Conservation (phyloP, 2,329 filamentous ascomycete species). For the Xylaria arbuscula region DNA sequence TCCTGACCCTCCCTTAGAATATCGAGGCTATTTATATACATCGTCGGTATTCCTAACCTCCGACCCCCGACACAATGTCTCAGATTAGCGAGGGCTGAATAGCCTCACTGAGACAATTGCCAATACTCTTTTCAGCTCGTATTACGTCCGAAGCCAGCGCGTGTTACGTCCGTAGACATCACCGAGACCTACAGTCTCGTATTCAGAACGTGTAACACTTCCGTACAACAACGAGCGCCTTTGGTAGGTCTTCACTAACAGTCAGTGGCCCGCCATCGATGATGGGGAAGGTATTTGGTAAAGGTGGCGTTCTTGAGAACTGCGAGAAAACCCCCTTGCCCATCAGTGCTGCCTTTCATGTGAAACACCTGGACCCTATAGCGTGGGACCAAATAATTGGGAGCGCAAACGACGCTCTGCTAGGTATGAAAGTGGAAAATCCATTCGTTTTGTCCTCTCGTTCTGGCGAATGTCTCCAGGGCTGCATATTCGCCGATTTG, state of each 20-base stretch:
- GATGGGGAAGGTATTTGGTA: not conserved
- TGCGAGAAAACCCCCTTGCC: constrained; percentile 4
- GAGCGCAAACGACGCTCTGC: not conserved
- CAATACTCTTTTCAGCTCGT: too few relatives aligned
- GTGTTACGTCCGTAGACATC: too few relatives aligned
- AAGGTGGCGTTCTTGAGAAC: not conserved
- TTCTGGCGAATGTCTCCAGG: constrained; percentile 1
- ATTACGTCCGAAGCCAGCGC: too few relatives aligned
- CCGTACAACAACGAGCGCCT: too few relatives aligned
- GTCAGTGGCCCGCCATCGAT: constrained; percentile 22
- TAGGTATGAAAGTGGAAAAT: constrained; percentile 11
- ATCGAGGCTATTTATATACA: too few relatives aligned
- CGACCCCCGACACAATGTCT: too few relatives aligned
- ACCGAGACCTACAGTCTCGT: too few relatives aligned
- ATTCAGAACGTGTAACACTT: too few relatives aligned
- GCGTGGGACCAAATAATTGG: constrained; percentile 6
- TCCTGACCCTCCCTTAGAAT: too few relatives aligned
- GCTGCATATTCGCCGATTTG: constrained; percentile 3
- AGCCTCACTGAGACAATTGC: too few relatives aligned
- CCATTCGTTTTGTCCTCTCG: constrained; percentile 13
- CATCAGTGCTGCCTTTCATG: constrained; percentile 20
- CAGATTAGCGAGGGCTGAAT: too few relatives aligned
- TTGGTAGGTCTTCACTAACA: constrained; percentile 14
- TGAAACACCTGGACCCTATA: constrained; percentile 10
- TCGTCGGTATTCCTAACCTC: too few relatives aligned